Evolutionary conservation across 345 rosid genomes (phyloP).

Genomic region (Sisymbrium altissimum): DNA sequence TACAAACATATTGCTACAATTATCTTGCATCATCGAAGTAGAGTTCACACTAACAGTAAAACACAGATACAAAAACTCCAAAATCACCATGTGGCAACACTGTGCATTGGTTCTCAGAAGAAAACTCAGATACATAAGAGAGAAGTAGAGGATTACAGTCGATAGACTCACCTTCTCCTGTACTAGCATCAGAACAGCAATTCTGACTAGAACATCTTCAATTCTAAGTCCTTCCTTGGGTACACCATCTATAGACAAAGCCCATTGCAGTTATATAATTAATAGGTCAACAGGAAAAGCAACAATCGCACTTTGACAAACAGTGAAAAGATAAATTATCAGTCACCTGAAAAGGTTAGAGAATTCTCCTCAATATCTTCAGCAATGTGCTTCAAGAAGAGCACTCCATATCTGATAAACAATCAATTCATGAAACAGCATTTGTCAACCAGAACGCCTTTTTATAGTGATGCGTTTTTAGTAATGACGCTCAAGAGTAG

Average conservation of each 20-base stretch:
- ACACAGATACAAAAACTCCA: constrained; percentile 1
- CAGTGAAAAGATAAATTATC: neutral
- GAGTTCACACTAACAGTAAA: constrained; percentile 6
- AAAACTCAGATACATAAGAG: neutral
- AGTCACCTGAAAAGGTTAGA: constrained; percentile 71
- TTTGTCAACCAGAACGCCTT: neutral
- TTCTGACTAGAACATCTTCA: constrained; percentile 81
- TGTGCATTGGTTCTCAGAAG: constrained; percentile 12
- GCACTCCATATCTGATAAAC: constrained; percentile 61
- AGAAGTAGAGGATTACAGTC: neutral
- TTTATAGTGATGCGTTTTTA: neutral
- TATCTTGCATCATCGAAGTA: constrained; percentile 1
- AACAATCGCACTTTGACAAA: neutral
- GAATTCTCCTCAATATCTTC: constrained; percentile 68
- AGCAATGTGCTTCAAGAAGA: constrained; percentile 65
- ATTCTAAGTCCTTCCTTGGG: constrained; percentile 99
- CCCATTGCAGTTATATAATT: neutral
- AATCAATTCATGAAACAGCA: neutral
- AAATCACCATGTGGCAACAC: neutral
- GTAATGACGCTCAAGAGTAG: neutral
- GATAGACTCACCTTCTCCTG: constrained; percentile 67
- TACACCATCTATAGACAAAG: constrained; percentile 77
- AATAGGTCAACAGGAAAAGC: constrained; percentile 10
- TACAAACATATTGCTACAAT: neutral
- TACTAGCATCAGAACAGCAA: constrained; percentile 61